Base-by-base conservation (phyloP, 768 basidiomycete genomes). In the Tulasnella sp. region DNA sequence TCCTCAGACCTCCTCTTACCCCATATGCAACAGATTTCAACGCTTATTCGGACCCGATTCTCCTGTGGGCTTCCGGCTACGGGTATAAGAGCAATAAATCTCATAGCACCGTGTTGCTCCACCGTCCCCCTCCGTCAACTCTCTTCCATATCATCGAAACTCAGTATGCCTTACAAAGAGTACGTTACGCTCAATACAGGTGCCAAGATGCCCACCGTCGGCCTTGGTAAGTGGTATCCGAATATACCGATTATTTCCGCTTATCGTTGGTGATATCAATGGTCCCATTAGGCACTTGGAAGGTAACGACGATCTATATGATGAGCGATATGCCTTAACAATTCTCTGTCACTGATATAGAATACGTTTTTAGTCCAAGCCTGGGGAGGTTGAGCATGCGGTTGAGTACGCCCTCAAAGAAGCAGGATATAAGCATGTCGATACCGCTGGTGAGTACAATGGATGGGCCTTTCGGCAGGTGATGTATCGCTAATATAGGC, bases 401-500 rank as follows among this genome's bases (percentile, higher is more conserved):
- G 69, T 70, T n/a, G 62, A 65, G 45, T 56, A 45, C 25, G 61
- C 61, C 22, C 53, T 62, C 44, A 59, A 60, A 59, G 25, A 49
- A n/a, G 54, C 54, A 17, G 61, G 61, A 11, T 62, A 62, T 27
- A 50, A 43, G 29, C 58, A 60, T 30, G 60, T 62, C 34, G 45
- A 48, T 49, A 43, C 61, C 10, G 5, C 61, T 87, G 87, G 85
- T 87, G 69, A 74, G 76, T 64, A 89, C 90, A n/a, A n/a, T n/a
- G n/a, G n/a, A n/a, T n/a, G n/a, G n/a, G n/a, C n/a, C n/a, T n/a
- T n/a, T n/a, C 27, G 77, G 92, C 34, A 74, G 76, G 53, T 77
- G 78, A 21, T 87, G 87, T 1, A 92, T 90, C 69, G 76, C 86
- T 49, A 90, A 92, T 70, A 79, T 92, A 63, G 90, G 92, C 70